A percentile compares a stretch with the other conserved stretches of the same genome.
These are phyloP conservation scores for Trichosanthes truncata DNA, from an alignment of 306 rosid species.

Conservation along the genomic window DNA sequence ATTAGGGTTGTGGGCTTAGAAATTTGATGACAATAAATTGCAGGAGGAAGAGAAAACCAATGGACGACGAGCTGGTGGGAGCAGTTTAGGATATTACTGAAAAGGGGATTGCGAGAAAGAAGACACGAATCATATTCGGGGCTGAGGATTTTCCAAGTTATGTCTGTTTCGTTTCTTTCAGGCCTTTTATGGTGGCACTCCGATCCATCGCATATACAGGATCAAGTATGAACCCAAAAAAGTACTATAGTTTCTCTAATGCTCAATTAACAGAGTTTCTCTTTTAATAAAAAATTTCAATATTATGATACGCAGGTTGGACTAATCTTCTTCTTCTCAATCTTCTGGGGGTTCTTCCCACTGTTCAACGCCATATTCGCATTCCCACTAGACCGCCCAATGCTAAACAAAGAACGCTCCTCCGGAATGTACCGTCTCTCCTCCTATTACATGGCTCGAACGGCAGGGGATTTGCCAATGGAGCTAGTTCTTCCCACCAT, in stretches of 20 bases:
- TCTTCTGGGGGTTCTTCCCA: constrained; percentile 95
- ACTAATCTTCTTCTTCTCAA: constrained; percentile 71
- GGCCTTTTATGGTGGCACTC: constrained; percentile 92
- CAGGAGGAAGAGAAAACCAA: constrained; percentile 42
- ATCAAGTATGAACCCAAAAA: constrained; percentile 38
- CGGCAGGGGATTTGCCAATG: not conserved
- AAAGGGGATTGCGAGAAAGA: constrained; percentile 72
- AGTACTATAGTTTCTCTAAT: too few species aligned
- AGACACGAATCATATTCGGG: constrained; percentile 87
- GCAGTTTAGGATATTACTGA: constrained; percentile 65
- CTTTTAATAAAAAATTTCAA: too few species aligned
- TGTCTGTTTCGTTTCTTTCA: constrained; percentile 75
- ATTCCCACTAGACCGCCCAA: constrained; percentile 45
- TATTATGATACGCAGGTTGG: constrained; percentile 52
- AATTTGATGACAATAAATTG: not conserved
- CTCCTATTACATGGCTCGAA: not conserved
- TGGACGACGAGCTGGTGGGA: constrained; percentile 81
- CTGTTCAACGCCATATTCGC: constrained; percentile 86
- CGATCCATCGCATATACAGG: constrained; percentile 62
- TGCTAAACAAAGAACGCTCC: not conserved
- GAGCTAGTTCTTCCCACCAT: not conserved
- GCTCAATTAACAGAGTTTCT: too few species aligned
- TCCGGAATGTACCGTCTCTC: not conserved
- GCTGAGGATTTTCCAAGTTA: constrained; percentile 71
- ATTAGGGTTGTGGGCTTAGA: too few species aligned